phyloP scores from a whole-genome alignment of 495 filamentous ascomycete species.

The Hypomontagnella submonticulosa region DNA sequence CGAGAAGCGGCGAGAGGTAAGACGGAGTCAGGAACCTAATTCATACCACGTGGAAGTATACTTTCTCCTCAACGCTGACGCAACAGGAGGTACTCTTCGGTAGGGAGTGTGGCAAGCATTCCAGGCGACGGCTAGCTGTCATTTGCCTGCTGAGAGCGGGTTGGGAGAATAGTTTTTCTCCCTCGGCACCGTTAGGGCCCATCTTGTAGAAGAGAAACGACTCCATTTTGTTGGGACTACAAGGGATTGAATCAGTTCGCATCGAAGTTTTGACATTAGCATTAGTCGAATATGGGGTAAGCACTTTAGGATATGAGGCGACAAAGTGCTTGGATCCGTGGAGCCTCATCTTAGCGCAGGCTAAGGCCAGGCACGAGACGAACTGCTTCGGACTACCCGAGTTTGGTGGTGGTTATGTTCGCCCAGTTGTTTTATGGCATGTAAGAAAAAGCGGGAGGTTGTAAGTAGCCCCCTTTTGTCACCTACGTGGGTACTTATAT shows the following conservation, averaged over 20 bases:
- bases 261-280: not conserved
- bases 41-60: not conserved
- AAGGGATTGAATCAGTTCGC: constrained; percentile 13
- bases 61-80: not conserved
- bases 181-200: not conserved
- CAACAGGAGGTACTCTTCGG: constrained; percentile 4
- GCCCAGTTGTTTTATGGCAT: not conserved
- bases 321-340: not conserved
- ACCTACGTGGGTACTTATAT: not conserved
- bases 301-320: not conserved
- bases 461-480: constrained; percentile 2
- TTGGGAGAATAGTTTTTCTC: not conserved
- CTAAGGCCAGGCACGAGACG: constrained; percentile 16
- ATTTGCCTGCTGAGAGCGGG: not conserved
- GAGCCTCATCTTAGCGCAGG: constrained; percentile 4
- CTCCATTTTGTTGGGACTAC: not conserved
- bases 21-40: constrained; percentile 12
- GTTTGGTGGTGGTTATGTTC: not conserved
- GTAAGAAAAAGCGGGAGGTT: not conserved
- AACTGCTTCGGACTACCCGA: not conserved
- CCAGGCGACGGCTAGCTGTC: constrained; percentile 23
- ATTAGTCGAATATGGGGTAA: constrained; percentile 16
- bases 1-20: constrained; percentile 1
- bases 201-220: not conserved
- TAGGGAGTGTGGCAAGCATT: constrained; percentile 23